phyloP scores from a whole-genome alignment of 2,329 filamentous ascomycete species.

The Fonsecaea pedrosoi region DNA sequence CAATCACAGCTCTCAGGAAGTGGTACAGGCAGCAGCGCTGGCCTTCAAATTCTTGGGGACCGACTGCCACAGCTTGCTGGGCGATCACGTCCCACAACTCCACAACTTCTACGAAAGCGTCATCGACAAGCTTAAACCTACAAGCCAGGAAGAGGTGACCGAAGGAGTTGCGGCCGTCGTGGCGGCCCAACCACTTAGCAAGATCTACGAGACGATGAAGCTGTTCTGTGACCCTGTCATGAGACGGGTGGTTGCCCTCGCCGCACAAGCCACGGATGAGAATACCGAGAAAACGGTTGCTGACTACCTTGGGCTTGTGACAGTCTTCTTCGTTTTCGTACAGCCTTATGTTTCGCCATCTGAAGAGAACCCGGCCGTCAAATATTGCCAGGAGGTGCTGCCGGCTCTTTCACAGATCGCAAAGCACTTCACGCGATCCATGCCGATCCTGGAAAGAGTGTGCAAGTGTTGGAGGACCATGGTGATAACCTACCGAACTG shows the following conservation, averaged over 20 bases:
- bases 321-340: constrained; percentile 81
- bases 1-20: constrained; percentile 84
- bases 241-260: constrained; percentile 81
- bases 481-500: constrained; percentile 92
- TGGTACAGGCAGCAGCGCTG: constrained; percentile 87
- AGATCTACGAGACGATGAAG: constrained; percentile 85
- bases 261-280: constrained; percentile 82
- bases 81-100: constrained; percentile 81
- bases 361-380: constrained; percentile 86
- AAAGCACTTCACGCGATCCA: constrained; percentile 83
- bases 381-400: constrained; percentile 95
- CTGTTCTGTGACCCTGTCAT: constrained; percentile 92
- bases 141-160: constrained; percentile 93
- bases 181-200: constrained; percentile 78
- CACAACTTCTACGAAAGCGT: constrained; percentile 93
- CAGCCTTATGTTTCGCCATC: constrained; percentile 75
- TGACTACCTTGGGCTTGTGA: constrained; percentile 89
- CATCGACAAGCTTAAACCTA: constrained; percentile 80
- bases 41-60: constrained; percentile 97
- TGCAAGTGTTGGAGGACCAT: constrained; percentile 97
- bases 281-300: constrained; percentile 85
- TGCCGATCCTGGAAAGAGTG: constrained; percentile 89
- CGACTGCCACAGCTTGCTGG: constrained; percentile 87
- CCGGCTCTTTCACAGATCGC: constrained; percentile 84
- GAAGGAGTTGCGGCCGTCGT: constrained; percentile 94